Evolutionary conservation across 179 eudicot species (phyloP).

Genomic region (Beta lomatogona): DNA sequence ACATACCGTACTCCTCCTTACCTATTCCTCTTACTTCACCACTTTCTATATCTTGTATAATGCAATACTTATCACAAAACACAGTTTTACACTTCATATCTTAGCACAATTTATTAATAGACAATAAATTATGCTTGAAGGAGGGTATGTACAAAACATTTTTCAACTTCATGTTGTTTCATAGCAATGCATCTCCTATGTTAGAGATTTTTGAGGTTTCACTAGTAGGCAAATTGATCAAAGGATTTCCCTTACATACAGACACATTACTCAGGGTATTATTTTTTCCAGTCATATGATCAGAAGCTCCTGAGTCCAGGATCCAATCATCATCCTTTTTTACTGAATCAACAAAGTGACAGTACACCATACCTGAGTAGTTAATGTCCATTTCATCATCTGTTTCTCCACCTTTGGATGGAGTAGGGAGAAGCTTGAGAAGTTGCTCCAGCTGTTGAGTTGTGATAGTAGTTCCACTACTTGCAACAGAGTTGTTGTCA

Average conservation of each 20-base stretch:
- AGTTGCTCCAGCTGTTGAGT: not conserved
- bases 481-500: too few species aligned
- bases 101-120: not conserved
- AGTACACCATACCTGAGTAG: not conserved
- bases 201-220: not conserved
- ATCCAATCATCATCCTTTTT: not conserved
- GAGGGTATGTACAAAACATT: not conserved
- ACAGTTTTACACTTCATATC: not conserved
- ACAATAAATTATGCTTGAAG: not conserved
- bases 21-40: not conserved
- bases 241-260: not conserved
- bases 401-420: not conserved
- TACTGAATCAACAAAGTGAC: not conserved
- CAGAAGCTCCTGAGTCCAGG: not conserved
- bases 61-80: not conserved
- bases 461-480: not conserved
- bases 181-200: not conserved
- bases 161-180: not conserved
- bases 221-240: not conserved
- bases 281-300: not conserved
- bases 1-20: not conserved
- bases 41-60: too few species aligned
- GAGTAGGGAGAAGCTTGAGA: not conserved
- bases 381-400: not conserved
- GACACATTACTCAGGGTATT: not conserved